phyloP scores from a whole-genome alignment of 2,329 filamentous ascomycete genomes.

The Xylariaceae sp. region DNA sequence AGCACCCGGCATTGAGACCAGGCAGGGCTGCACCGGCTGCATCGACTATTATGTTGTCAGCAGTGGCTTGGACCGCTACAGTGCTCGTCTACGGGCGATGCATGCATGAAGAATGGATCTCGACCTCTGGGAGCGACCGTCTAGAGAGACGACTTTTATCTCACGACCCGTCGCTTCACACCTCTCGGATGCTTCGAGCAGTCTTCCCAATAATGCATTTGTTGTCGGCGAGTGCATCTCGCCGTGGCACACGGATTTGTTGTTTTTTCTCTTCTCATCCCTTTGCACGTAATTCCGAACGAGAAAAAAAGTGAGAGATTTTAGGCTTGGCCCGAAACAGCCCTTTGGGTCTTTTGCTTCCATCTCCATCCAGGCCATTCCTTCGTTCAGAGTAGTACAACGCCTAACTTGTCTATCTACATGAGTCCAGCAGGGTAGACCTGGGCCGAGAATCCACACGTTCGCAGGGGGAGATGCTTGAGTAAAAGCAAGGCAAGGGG shows the following conservation, averaged over 20 bases:
- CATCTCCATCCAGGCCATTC: not conserved
- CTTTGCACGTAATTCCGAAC: not conserved
- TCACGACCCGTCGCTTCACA: not conserved
- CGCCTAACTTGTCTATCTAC: not conserved
- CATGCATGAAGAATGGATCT: not conserved
- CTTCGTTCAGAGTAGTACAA: not conserved
- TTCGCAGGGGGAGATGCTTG: not conserved
- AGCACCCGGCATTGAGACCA: conserved; percentile 10
- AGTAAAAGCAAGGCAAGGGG: not conserved
- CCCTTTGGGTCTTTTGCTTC: not conserved
- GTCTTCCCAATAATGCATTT: not conserved
- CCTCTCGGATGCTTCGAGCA: not conserved
- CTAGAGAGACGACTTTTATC: not conserved
- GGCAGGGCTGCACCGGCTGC: not conserved
- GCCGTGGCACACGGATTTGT: not conserved
- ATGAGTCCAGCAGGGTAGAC: not conserved
- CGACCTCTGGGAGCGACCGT: not conserved
- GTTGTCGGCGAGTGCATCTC: not conserved
- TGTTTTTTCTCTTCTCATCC: not conserved
- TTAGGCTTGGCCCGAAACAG: not conserved
- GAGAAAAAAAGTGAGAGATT: not conserved
- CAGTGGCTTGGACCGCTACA: not conserved
- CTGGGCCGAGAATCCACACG: not conserved
- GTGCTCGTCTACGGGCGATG: not conserved
- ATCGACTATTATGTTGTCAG: not conserved